Conservation (phyloP, 1,139 yeast genomes). For the Kluyveromyces sp. region DNA sequence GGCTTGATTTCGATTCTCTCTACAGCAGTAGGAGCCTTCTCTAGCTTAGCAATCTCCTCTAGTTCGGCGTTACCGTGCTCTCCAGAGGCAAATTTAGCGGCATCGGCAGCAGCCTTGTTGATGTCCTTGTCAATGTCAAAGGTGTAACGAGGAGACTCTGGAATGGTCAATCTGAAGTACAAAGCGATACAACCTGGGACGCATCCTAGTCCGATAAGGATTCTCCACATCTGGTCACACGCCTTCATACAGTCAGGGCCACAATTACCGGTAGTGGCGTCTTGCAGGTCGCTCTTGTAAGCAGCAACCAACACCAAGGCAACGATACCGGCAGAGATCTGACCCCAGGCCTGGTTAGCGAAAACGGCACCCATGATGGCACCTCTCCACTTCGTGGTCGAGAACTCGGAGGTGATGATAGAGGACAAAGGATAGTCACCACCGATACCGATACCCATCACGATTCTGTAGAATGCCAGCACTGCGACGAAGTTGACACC, state of each 20-base stretch:
- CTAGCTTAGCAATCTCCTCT: slow-evolving; percentile 38
- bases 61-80: slow-evolving; percentile 39
- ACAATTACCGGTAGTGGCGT: slow-evolving; percentile 52
- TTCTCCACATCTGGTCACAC: slow-evolving; percentile 92
- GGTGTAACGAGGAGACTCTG: slow-evolving; percentile 87
- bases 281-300: slow-evolving; percentile 52
- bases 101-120: slow-evolving; percentile 58
- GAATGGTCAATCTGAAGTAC: slow-evolving; percentile 85
- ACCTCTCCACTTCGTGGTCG: slow-evolving; percentile 94
- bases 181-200: slow-evolving; percentile 79
- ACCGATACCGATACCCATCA: slow-evolving; percentile 97
- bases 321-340: slow-evolving; percentile 76
- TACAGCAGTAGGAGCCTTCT: slow-evolving; percentile 39
- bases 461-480: slow-evolving; percentile 66
- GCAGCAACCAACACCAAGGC: slow-evolving; percentile 67
- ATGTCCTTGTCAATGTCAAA: slow-evolving; percentile 62
- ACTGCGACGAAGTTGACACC: slow-evolving; percentile 68
- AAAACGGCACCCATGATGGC: slow-evolving; percentile 91
- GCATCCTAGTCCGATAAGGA: slow-evolving; percentile 79
- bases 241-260: slow-evolving; percentile 61
- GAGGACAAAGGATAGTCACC: slow-evolving; percentile 99
- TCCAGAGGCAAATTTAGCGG: slow-evolving; percentile 42
- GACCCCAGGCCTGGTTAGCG: slow-evolving; percentile 92
- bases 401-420: slow-evolving; percentile 79
- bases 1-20: slow-evolving; percentile 32